A percentile compares a stretch with the other conserved stretches of the same genome.
Conservation (phyloP, 148 eudicot genomes). For the Amaranthus palmeri region DNA sequence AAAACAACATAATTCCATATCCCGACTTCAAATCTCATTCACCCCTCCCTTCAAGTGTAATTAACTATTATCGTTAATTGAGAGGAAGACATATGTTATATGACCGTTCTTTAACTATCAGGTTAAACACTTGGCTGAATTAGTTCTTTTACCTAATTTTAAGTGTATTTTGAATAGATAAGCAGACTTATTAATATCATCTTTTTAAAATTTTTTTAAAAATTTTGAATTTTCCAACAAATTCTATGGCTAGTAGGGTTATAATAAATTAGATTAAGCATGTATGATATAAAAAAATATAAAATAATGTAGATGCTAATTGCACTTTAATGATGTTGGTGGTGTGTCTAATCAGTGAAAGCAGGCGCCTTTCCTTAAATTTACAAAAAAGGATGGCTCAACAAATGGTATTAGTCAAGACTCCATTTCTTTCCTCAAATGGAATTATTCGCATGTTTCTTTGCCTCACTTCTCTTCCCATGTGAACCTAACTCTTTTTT, state of each 20-base stretch:
- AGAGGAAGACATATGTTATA: no score
- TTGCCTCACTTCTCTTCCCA: slow-evolving; percentile 6
- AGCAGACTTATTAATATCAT: no score
- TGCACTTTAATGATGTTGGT: slow-evolving; percentile 22
- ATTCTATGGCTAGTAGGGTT: not conserved
- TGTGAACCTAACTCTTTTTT: slow-evolving; percentile 20
- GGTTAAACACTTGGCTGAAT: no score
- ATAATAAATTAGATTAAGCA: not conserved
- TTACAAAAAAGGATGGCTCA: slow-evolving; percentile 17
- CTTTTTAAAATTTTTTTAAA: not conserved
- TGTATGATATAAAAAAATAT: not conserved
- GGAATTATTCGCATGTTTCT: slow-evolving; percentile 39
- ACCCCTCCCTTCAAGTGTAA: no score
- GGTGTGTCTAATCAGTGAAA: slow-evolving; percentile 29
- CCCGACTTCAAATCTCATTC: no score
- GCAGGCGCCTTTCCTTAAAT: slow-evolving; percentile 24
- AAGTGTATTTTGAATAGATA: no score
- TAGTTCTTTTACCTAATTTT: no score
- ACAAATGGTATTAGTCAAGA: slow-evolving; percentile 16
- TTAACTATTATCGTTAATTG: no score
- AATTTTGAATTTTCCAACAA: slow-evolving; percentile 10
- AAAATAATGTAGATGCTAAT: not conserved
- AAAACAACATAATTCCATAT: no score
- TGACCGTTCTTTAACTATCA: no score
- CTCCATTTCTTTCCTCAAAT: slow-evolving; percentile 22